Conservation (phyloP, 2,329 filamentous ascomycete genomes). For the Lasiodiplodia citricola region DNA sequence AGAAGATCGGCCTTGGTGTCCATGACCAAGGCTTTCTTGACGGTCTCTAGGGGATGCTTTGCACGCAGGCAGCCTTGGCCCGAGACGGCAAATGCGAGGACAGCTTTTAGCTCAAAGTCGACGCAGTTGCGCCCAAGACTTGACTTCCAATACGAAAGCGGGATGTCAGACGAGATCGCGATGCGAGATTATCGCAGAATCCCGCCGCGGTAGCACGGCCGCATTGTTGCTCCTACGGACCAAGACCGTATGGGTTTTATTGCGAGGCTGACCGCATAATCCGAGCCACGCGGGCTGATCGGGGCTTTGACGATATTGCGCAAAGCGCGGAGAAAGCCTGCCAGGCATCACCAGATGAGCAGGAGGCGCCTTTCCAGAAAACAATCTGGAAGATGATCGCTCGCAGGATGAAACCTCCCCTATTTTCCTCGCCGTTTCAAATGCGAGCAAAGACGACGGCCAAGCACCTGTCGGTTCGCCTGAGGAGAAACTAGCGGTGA, state of each 20-base stretch:
- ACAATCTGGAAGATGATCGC: not conserved
- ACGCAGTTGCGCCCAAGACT: not conserved
- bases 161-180: not conserved
- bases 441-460: not conserved
- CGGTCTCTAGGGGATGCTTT: not conserved
- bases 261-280: constrained; percentile 10
- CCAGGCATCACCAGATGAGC: not conserved
- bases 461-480: not conserved
- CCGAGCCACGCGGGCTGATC: not conserved
- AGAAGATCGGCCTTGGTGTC: constrained; percentile 5
- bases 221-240: constrained; percentile 1
- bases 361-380: not conserved
- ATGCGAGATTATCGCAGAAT: constrained; percentile 11
- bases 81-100: not conserved
- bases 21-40: constrained; percentile 16
- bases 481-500: constrained; percentile 12
- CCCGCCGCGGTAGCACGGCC: constrained; percentile 5
- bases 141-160: constrained; percentile 7
- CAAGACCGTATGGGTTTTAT: not conserved
- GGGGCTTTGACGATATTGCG: constrained; percentile 6
- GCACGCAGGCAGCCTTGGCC: not conserved
- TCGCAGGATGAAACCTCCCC: constrained; percentile 22
- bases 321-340: constrained; percentile 18
- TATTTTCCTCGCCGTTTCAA: constrained; percentile 6
- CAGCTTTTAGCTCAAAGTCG: not conserved